Conservation (phyloP, 495 filamentous ascomycete genomes). For the Echria macrotheca region DNA sequence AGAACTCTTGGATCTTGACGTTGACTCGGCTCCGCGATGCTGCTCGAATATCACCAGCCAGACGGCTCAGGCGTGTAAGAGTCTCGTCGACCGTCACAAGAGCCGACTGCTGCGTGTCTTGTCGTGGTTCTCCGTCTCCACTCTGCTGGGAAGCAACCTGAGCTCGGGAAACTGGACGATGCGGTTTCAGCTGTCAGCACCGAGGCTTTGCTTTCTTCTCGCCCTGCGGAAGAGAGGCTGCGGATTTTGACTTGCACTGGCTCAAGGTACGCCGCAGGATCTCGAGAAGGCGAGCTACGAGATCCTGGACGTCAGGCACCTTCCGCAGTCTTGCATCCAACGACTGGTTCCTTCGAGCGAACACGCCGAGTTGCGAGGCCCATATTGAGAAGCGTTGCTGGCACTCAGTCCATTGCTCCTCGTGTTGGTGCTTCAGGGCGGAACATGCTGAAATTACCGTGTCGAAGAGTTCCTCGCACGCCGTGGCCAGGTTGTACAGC, state of each 20-base stretch:
- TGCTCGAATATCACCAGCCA: neutral
- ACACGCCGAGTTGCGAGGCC: neutral
- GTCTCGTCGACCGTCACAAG: neutral
- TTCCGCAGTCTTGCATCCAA: neutral
- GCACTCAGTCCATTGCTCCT: neutral
- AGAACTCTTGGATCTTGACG: neutral
- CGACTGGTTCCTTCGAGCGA: neutral
- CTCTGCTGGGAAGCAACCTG: neutral
- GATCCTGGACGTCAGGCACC: neutral
- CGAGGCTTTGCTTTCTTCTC: too few species aligned
- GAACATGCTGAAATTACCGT: neutral
- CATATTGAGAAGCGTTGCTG: neutral
- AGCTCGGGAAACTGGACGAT: neutral
- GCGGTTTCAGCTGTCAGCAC: neutral
- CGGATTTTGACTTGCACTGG: neutral
- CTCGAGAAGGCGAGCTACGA: neutral
- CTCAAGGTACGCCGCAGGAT: neutral
- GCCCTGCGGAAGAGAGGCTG: neutral
- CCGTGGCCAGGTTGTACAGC: slow-evolving; percentile 4
- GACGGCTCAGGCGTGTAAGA: neutral
- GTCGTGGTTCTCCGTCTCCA: too few species aligned
- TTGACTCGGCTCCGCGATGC: neutral
- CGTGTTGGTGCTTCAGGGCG: neutral
- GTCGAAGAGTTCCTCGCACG: slow-evolving; percentile 4
- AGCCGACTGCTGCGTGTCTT: neutral